These are phyloP conservation scores for Yamadazyma sp. DNA, from an alignment of 805 yeast genomes.

Conservation along the genomic window DNA sequence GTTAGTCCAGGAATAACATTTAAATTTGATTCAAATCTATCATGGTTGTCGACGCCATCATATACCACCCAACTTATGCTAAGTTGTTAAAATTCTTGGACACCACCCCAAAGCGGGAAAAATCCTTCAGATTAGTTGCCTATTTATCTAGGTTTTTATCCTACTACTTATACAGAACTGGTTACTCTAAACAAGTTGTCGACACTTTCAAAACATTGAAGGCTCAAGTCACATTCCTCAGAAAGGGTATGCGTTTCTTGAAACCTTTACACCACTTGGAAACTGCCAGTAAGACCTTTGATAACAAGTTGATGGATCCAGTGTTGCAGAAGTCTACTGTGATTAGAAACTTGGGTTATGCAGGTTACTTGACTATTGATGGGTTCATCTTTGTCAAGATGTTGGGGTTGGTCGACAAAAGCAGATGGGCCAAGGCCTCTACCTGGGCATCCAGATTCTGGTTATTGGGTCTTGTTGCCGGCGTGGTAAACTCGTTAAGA, in stretches of 20 bases:
- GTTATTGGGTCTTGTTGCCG: constrained; percentile 68
- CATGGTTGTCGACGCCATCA: constrained; percentile 48
- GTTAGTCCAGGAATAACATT: constrained; percentile 1
- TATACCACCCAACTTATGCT: constrained; percentile 71
- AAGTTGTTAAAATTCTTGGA: constrained; percentile 65
- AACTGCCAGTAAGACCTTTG: constrained; percentile 64
- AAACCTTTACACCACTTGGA: constrained; percentile 76
- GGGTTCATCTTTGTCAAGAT: constrained; percentile 60
- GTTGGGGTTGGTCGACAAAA: constrained; percentile 52
- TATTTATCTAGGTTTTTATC: constrained; percentile 75
- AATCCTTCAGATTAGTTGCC: constrained; percentile 73
- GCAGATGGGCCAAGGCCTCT: constrained; percentile 50
- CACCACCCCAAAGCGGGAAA: constrained; percentile 74
- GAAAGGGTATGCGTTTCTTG: constrained; percentile 82
- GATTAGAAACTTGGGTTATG: constrained; percentile 58
- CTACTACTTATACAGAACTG: constrained; percentile 57
- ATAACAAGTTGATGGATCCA: constrained; percentile 68
- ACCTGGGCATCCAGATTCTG: constrained; percentile 70
- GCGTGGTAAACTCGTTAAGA: constrained; percentile 57
- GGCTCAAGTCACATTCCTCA: constrained; percentile 60
- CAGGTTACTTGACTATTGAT: constrained; percentile 63
- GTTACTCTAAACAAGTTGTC: constrained; percentile 49
- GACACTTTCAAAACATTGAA: constrained; percentile 56
- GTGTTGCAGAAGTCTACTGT: constrained; percentile 53
- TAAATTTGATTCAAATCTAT: constrained; percentile 1